These are phyloP conservation scores for Parastagonospora nodorum DNA, from an alignment of 2,329 filamentous ascomycete genomes.

Conservation along the genomic window DNA sequence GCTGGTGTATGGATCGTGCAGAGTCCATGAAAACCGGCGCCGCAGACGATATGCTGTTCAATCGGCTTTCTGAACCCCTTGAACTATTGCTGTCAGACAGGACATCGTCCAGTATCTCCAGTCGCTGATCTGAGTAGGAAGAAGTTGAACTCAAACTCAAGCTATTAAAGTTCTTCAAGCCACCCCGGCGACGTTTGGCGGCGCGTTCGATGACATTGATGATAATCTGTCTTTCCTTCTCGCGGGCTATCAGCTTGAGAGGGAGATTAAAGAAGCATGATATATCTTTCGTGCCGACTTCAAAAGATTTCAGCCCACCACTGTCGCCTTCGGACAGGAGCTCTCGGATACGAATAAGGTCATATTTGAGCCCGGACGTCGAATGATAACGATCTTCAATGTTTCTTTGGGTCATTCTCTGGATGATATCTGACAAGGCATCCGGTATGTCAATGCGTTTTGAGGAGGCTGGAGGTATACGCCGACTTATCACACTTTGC, in stretches of 20 bases:
- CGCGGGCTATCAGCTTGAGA: constrained; percentile 77
- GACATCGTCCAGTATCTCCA: constrained; percentile 56
- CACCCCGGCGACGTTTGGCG: constrained; percentile 63
- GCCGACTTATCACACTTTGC: constrained; percentile 81
- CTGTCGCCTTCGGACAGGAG: constrained; percentile 77
- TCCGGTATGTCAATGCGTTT: constrained; percentile 84
- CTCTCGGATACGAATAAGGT: constrained; percentile 74
- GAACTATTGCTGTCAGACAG: constrained; percentile 58
- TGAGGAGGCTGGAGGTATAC: constrained; percentile 76
- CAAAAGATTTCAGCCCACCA: constrained; percentile 72
- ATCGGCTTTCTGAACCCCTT: constrained; percentile 56
- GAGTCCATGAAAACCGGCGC: constrained; percentile 33
- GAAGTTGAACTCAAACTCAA: constrained; percentile 62
- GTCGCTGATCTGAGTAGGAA: constrained; percentile 57
- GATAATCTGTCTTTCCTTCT: constrained; percentile 72
- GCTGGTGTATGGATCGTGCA: constrained; percentile 28
- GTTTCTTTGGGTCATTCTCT: constrained; percentile 89
- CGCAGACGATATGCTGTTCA: constrained; percentile 41
- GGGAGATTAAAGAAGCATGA: constrained; percentile 92
- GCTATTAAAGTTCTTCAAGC: constrained; percentile 52
- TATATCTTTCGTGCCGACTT: constrained; percentile 81
- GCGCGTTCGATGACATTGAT: constrained; percentile 75
- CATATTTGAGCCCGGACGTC: constrained; percentile 78
- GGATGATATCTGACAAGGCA: constrained; percentile 78
- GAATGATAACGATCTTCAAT: constrained; percentile 89